Evolutionary conservation across 1,284 basidiomycete genomes (phyloP), one percentile per base, ranked within the genome.

Genomic region (Ganoderma resinaceum): DNA sequence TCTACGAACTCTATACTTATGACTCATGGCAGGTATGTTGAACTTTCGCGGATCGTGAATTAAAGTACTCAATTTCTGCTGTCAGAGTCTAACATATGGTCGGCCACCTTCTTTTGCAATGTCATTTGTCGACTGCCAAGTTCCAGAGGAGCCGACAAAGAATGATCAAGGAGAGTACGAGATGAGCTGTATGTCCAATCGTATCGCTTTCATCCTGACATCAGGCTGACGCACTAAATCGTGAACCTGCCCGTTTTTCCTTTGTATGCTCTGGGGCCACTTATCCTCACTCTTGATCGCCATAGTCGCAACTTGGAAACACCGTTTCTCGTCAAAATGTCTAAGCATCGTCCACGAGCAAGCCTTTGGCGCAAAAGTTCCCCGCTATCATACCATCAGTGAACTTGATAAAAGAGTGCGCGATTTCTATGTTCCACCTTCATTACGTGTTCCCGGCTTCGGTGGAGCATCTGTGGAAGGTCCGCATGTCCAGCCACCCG

Each of bases 31-130:
- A 90, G 87, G 90, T 89, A 72, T 70, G 81, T 78, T 29, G 16
- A 11, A 29, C 46, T 49, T 68, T 59, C 49, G 35, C 29, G 14
- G 23, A 40, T 60, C 31, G 29, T 33, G 20, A 5, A 16, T 11
- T 9, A 20, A 40, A 12, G 14, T 57, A 16, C 18, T 16, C 52
- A 35, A 16, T 69, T 57, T 62, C 40, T 62, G 71, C 31, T 42
- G 20, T 62, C 74, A 91, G 90, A 91, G 88, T 74, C 79, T 91
- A 70, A 91, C 89, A n/a, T 92, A 87, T 78, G 91, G 89, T 63
- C 84, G 89, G 29, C 91, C 88, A 14, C 90, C 89, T 3, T 91
- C 89, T 18, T 85, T 91, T 66, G 84, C 86, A 5, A 81, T 84
- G 63, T 79, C 85, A 5, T 89, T 91, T 75, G 84, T 91, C 72